Conservation (phyloP, 805 yeast species). For the Candida fluviatilis region DNA sequence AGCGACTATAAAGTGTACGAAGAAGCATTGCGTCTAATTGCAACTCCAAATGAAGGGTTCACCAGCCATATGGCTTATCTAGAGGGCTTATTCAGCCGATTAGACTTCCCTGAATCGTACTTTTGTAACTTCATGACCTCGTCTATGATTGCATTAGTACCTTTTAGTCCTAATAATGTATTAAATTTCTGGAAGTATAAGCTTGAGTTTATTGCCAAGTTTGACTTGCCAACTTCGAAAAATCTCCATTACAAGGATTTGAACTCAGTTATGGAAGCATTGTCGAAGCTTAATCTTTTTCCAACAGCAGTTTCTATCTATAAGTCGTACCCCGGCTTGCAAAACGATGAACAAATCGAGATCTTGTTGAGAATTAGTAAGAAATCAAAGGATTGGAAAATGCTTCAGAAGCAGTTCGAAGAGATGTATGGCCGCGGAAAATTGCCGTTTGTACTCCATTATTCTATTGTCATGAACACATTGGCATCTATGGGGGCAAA, state of each 20-base stretch:
- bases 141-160: constrained; percentile 11
- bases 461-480: constrained; percentile 57
- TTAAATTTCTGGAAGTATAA: constrained; percentile 21
- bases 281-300: constrained; percentile 15
- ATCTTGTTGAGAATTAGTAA: constrained; percentile 46
- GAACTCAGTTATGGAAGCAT: constrained; percentile 27
- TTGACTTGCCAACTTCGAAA: background rate
- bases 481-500: constrained; percentile 48
- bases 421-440: constrained; percentile 50
- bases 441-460: constrained; percentile 52
- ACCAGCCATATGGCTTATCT: constrained; percentile 11
- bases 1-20: constrained; percentile 16
- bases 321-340: constrained; percentile 34
- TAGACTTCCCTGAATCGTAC: constrained; percentile 3
- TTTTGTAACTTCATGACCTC: constrained; percentile 15
- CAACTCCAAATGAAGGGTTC: constrained; percentile 10
- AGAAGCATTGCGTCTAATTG: constrained; percentile 16
- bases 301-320: constrained; percentile 26
- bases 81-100: background rate
- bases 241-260: constrained; percentile 19
- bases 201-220: constrained; percentile 4
- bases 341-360: constrained; percentile 45
- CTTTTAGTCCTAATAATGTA: constrained; percentile 13
- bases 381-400: constrained; percentile 45
- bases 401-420: constrained; percentile 55